A percentile compares a stretch with the other conserved stretches of the same genome.
phyloP scores from a whole-genome alignment of 805 yeast species.

The Wickerhamia fluorescens region DNA sequence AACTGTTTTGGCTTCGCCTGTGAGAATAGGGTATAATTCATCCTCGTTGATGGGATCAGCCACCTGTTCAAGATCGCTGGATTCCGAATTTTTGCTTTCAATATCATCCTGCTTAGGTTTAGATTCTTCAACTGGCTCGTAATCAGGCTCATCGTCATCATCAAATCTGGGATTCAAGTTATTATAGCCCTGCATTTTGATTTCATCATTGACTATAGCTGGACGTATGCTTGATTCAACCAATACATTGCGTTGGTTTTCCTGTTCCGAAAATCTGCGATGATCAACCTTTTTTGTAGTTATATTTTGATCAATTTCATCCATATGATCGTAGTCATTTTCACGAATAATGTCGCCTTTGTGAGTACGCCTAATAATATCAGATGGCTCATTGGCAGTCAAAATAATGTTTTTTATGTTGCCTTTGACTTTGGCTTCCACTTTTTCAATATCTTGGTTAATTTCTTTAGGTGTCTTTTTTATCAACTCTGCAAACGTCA shows the following conservation, averaged over 20 bases:
- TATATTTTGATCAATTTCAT: conserved; percentile 20
- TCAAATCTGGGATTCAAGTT: conserved; percentile 15
- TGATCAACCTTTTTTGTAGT: conserved; percentile 31
- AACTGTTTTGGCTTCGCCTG: conserved; percentile 1
- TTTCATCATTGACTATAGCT: conserved; percentile 1
- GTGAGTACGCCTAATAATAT: conserved; percentile 72
- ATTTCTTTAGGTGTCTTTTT: conserved; percentile 66
- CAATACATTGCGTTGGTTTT: background rate
- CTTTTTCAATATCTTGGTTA: conserved; percentile 66
- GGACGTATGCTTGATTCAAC: background rate
- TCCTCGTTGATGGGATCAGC: conserved; percentile 3
- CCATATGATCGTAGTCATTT: conserved; percentile 15
- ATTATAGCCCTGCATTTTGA: conserved; percentile 6
- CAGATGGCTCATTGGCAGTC: conserved; percentile 45
- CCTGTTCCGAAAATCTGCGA: conserved; percentile 21
- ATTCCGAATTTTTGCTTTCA: conserved; percentile 3
- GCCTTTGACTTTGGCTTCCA: conserved; percentile 64
- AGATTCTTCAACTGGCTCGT: no score
- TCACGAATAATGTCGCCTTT: conserved; percentile 85
- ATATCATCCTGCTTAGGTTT: conserved; percentile 1
- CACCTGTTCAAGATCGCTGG: conserved; percentile 5
- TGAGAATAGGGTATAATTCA: conserved; percentile 2
- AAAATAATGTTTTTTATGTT: conserved; percentile 66
- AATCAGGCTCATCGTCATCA: conserved; percentile 24
- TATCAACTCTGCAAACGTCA: conserved; percentile 54